These are phyloP conservation scores for Penicillium sp. DNA, from an alignment of 2,329 filamentous ascomycete genomes.

Conservation along the genomic window DNA sequence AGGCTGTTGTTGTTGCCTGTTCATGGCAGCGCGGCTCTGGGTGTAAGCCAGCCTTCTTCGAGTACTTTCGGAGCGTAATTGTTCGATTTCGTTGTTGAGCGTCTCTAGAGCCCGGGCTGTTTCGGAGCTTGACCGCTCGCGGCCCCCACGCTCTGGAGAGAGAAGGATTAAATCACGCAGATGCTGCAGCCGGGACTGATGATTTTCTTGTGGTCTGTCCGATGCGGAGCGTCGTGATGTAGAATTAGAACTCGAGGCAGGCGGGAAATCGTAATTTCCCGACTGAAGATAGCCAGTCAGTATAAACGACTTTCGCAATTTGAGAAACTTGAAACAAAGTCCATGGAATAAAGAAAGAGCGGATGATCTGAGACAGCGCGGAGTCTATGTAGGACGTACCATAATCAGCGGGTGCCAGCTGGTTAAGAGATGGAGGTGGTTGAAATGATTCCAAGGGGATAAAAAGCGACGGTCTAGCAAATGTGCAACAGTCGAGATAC, in stretches of 20 bases:
- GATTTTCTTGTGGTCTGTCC: slow-evolving; percentile 21
- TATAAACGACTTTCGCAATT: too few species aligned
- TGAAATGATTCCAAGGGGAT: neutral
- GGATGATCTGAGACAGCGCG: neutral
- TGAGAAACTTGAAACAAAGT: too few species aligned
- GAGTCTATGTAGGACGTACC: neutral
- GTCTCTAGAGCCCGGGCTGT: slow-evolving; percentile 34
- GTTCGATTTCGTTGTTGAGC: slow-evolving; percentile 37
- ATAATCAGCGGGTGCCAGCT: neutral
- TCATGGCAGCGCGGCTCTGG: slow-evolving; percentile 24
- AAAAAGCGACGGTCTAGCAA: neutral
- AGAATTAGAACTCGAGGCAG: slow-evolving; percentile 32
- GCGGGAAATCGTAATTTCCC: slow-evolving; percentile 41
- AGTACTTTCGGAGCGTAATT: slow-evolving; percentile 25
- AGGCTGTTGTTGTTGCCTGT: neutral
- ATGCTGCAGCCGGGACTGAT: slow-evolving; percentile 28
- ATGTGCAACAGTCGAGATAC: neutral
- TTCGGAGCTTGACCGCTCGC: slow-evolving; percentile 24
- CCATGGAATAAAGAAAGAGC: neutral
- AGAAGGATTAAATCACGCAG: slow-evolving; percentile 34
- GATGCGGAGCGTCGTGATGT: slow-evolving; percentile 21
- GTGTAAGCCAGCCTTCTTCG: slow-evolving; percentile 24
- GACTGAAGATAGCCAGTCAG: slow-evolving; percentile 31
- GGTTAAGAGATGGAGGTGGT: neutral
- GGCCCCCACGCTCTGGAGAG: slow-evolving; percentile 26